Conservation (phyloP, 2,329 filamentous ascomycete species). For the Stachybotrys chartarum region DNA sequence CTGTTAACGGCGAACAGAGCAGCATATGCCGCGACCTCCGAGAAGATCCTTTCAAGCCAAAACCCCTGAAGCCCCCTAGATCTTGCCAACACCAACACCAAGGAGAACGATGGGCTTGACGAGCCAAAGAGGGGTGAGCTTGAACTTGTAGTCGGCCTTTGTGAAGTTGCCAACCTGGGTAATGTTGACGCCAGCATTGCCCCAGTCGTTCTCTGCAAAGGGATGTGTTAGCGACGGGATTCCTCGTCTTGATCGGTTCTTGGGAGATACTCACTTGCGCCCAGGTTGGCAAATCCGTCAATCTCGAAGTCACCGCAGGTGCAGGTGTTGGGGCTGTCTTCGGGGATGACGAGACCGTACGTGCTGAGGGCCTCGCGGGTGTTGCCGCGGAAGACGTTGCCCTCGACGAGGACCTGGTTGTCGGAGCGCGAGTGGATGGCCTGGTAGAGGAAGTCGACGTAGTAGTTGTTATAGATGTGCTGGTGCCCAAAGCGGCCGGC, state of each 20-base stretch:
- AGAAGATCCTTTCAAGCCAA: too few relatives aligned
- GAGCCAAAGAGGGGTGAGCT: constrained; percentile 35
- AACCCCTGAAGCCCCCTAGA: constrained; percentile 9
- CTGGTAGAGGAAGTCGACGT: constrained; percentile 38
- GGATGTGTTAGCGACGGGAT: neutral
- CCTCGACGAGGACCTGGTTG: constrained; percentile 42
- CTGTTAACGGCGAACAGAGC: too few relatives aligned
- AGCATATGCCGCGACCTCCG: too few relatives aligned
- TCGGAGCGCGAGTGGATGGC: constrained; percentile 41
- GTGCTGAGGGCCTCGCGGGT: constrained; percentile 43
- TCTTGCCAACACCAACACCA: constrained; percentile 38
- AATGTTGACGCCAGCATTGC: constrained; percentile 40
- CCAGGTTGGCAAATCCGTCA: constrained; percentile 47
- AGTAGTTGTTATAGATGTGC: constrained; percentile 43
- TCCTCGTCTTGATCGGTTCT: neutral
- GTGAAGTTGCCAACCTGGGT: constrained; percentile 42
- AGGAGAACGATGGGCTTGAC: constrained; percentile 32
- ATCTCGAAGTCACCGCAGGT: constrained; percentile 45
- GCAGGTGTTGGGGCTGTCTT: constrained; percentile 46
- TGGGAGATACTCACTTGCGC: constrained; percentile 32
- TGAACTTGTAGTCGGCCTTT: constrained; percentile 39
- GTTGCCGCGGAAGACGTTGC: constrained; percentile 38
- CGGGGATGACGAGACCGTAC: constrained; percentile 47
- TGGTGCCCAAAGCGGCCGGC: constrained; percentile 41
- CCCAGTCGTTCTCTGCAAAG: constrained; percentile 35